These are phyloP conservation scores for Yarrowia deformans DNA, from an alignment of 805 yeast genomes.

Conservation along the genomic window DNA sequence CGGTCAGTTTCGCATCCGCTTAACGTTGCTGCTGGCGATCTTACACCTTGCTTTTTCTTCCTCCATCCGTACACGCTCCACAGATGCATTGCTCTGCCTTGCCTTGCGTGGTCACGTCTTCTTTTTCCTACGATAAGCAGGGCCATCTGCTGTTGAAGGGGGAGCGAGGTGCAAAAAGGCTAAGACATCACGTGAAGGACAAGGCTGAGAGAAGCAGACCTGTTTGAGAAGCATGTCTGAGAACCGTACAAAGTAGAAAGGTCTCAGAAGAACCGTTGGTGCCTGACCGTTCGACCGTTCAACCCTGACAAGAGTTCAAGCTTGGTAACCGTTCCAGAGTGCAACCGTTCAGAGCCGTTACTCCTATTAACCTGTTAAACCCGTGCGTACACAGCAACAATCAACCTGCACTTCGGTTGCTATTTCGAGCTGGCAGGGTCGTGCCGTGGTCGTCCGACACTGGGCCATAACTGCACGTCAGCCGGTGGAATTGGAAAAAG, in stretches of 20 bases:
- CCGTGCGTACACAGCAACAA: too few species aligned
- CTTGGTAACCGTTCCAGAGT: too few species aligned
- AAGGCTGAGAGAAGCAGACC: too few species aligned
- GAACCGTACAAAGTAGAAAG: too few species aligned
- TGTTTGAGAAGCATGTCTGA: too few species aligned
- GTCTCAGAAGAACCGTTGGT: too few species aligned
- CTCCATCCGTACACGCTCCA: neutral
- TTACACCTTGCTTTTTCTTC: neutral
- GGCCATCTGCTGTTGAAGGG: conserved; percentile 20
- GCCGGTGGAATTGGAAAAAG: neutral
- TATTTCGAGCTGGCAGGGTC: neutral
- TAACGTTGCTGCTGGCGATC: neutral
- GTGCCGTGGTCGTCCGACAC: neutral
- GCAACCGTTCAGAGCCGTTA: too few species aligned
- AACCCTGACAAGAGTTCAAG: too few species aligned
- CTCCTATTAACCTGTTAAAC: too few species aligned
- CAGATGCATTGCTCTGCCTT: neutral
- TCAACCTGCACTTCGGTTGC: too few species aligned
- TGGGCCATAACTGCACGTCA: conserved; percentile 7
- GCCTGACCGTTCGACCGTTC: too few species aligned
- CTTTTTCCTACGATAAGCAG: conserved; percentile 26
- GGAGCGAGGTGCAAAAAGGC: too few species aligned
- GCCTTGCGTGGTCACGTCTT: neutral
- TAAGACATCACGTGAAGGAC: neutral
- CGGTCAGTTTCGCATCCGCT: conserved; percentile 1